Conservation (phyloP, 805 yeast species). For the Wickerhamomyces strasburgensis region DNA sequence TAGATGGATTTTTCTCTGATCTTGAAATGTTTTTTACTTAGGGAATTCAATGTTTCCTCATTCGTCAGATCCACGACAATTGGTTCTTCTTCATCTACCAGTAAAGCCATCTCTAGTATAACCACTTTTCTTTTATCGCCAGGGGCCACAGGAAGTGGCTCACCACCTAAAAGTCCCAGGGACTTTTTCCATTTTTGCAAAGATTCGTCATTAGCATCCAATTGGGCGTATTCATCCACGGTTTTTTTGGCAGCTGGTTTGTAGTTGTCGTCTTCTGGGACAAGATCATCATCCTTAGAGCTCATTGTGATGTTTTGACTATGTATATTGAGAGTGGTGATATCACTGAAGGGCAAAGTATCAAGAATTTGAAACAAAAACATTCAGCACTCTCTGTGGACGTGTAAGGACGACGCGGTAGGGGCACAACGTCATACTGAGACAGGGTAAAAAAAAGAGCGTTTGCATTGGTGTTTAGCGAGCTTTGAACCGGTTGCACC, state of each 20-base stretch:
- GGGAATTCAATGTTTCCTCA: conserved; percentile 47
- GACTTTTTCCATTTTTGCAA: conserved; percentile 89
- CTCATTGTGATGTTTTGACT: too few species aligned
- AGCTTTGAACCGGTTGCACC: too few species aligned
- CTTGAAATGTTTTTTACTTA: conserved; percentile 62
- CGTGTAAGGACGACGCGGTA: too few species aligned
- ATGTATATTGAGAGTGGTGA: too few species aligned
- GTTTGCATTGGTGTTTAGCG: too few species aligned
- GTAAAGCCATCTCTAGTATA: conserved; percentile 66
- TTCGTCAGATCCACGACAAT: conserved; percentile 66
- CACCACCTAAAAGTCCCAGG: conserved; percentile 63
- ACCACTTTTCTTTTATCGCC: conserved; percentile 71
- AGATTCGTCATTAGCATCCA: conserved; percentile 89
- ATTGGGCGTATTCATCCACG: conserved; percentile 70
- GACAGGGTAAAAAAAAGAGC: too few species aligned
- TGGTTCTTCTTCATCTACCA: conserved; percentile 65
- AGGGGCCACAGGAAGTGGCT: conserved; percentile 60
- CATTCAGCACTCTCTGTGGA: too few species aligned
- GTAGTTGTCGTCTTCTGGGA: conserved; percentile 60
- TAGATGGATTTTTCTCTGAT: conserved; percentile 77
- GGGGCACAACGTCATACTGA: too few species aligned
- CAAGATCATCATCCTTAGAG: conserved; percentile 42
- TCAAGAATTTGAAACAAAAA: too few species aligned
- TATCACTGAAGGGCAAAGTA: too few species aligned
- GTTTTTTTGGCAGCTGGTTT: conserved; percentile 58